Base-by-base conservation (phyloP, 371 early-diverging fungal genomes). In the Mucor mucedo region DNA sequence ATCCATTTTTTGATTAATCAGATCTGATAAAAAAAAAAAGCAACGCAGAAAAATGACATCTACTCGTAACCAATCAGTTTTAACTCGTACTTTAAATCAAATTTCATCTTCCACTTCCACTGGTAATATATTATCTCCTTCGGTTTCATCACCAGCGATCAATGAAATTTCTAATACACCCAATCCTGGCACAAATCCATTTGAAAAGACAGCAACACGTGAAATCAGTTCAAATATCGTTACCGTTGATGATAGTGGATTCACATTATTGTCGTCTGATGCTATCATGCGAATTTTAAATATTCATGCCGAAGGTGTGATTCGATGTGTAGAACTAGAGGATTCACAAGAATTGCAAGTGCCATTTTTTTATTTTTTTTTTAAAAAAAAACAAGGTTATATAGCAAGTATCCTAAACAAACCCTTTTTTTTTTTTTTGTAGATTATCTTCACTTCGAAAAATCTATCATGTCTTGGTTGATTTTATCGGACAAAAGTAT, bases 271-370 rank as follows among this genome's bases (percentile, higher is more conserved):
- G 5, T 85, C 89, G 5, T 71, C 83, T 3, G 78, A 84, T n/a
- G 68, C 84, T 10, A 84, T 85, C 30, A 63, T 89, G 52, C 75
- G 86, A 47, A 70, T 96, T 60, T 79, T 95, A 10, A 84, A 87
- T 61, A 87, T 95, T 39, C 96, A 97, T 73, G 85, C 93, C 2
- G 96, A 95, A 72, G 89, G 94, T 7, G 84, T 94, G 42, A 76
- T 86, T 29, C 86, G 98, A 28, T 92, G 94, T 58, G 85, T 89
- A 16, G 93, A 95, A 69, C 78, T 97, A 48, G 84, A 88, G 40
- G 86, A 85, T 63, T 69, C 86, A 13, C 78, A 84, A 52, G 92
- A 92, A 62, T 67, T 89, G 89, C 35, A 38, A 21, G 63, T 3
- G 30, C 29, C 0, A 28, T 1, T 47, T 32, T 16, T 32, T 28